Percentiles rank a stretch among this genome's conserved stretches.
phyloP scores from a whole-genome alignment of 192 early-diverging fungal species.

The Coemansia aciculifera region DNA sequence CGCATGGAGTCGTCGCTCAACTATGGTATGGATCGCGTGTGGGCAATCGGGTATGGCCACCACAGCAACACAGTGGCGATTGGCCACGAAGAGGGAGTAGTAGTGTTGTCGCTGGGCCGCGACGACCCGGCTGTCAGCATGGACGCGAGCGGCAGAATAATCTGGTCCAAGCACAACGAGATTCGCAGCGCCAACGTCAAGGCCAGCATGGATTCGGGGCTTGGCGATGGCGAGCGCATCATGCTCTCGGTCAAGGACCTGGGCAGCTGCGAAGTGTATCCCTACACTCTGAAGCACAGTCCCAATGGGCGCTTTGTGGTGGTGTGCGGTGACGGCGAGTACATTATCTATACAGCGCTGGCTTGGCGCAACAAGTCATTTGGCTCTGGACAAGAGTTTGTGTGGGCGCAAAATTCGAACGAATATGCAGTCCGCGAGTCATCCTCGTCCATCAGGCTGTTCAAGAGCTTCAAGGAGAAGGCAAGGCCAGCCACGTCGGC shows the following conservation, averaged over 20 bases:
- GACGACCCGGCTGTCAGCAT: conserved; percentile 96
- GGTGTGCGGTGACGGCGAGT: conserved; percentile 98
- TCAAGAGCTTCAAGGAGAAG: conserved; percentile 96
- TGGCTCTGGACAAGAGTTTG: conserved; percentile 92
- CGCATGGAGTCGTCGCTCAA: conserved; percentile 95
- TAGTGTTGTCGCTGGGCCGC: conserved; percentile 93
- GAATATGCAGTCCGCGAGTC: conserved; percentile 97
- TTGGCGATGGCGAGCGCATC: conserved; percentile 93
- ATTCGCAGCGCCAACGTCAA: conserved; percentile 96
- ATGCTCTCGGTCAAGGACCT: conserved; percentile 86
- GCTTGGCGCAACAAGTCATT: conserved; percentile 99
- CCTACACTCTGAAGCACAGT: conserved; percentile 92
- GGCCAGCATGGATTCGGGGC: conserved; percentile 72
- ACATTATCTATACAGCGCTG: conserved; percentile 99
- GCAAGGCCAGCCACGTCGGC: conserved; percentile 54
- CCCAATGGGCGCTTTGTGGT: conserved; percentile 99
- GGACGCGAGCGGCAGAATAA: conserved; percentile 96
- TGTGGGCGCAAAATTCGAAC: conserved; percentile 96
- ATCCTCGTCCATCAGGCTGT: conserved; percentile 81
- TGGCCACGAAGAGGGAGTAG: conserved; percentile 94
- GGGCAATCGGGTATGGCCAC: conserved; percentile 85
- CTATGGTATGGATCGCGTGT: conserved; percentile 97
- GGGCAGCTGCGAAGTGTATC: conserved; percentile 97
- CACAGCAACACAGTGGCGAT: conserved; percentile 91
- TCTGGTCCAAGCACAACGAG: conserved; percentile 96